Base-by-base conservation (phyloP, 352 stramenopile species). In the Globisporangium megalacanthum region DNA sequence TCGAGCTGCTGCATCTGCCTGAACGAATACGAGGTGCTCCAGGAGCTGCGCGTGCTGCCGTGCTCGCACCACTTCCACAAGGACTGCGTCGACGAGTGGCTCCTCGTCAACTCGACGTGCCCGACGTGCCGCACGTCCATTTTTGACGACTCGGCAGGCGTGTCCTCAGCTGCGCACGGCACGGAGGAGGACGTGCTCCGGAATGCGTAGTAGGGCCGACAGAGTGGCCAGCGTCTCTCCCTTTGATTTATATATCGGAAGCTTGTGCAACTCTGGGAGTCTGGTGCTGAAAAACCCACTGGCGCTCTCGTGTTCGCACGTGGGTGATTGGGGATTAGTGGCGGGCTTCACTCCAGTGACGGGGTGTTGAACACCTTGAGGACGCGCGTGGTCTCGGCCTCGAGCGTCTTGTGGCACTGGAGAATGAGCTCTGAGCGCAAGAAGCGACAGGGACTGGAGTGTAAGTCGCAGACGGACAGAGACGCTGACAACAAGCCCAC, bases 1-100 rank as follows among this genome's bases (percentile, higher is more conserved):
- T 82, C 79, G 39, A 95, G 81, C 63, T 98, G 92, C 75, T 92
- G 88, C 64, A 96, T 97, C 62, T 97, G 89, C 52, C 61, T 97
- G 20, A 94, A 91, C 60, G 76, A 97, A 45, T 97, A 97, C 65
- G 82, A 90, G 44, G 13, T 58, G 0, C 72, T 86, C 20, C 95
- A 99, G 69, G 69, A 89, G 13, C 73, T 99, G 33, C 83, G 95
- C 42, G 78, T 98, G 36, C 70, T 99, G 56, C 94, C 94, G 11
- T 99, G 97, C 65, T 62, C 84, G n/a, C 97, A 99, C 69, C 86
- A 96, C 62, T 99, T 99, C 69, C 86, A 95, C 65, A 88, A 89
- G 62, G 84, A 94, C n/a, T 96, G 86, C 54, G 82, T 95, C 35
- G 86, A 96, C 69, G 84, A 93, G 65, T 96, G 86, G 86, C 73